Conservation (phyloP, 768 basidiomycete genomes). For the Gautieria morchelliformis region DNA sequence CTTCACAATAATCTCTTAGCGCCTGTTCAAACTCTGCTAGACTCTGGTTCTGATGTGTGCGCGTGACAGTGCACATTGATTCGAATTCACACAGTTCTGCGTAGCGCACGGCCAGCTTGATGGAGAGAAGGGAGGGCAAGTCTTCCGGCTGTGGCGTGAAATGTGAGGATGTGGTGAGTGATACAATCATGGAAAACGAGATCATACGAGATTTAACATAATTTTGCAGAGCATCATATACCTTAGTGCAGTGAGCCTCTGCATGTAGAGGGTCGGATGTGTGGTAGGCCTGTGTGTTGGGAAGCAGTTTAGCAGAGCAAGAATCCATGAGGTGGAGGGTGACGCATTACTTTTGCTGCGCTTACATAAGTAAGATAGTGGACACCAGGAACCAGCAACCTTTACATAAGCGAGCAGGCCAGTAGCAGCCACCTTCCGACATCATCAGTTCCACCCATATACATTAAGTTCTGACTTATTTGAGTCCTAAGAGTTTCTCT, state of each 20-base stretch:
- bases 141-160: constrained; percentile 68
- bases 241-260: constrained; percentile 77
- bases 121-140: constrained; percentile 72
- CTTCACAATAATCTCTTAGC: constrained; percentile 76
- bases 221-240: constrained; percentile 98
- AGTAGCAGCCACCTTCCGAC: no score
- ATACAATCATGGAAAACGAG: not conserved
- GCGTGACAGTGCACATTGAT: constrained; percentile 90
- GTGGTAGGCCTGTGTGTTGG: constrained; percentile 43
- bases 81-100: constrained; percentile 84
- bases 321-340: constrained; percentile 19
- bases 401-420: no score
- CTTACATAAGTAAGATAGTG: no score
- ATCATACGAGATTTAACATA: constrained; percentile 85
- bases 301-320: constrained; percentile 30
- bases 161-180: not conserved
- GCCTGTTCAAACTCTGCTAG: constrained; percentile 84
- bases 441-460: no score
- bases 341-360: constrained; percentile 11
- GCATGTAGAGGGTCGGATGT: constrained; percentile 47
- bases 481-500: no score
- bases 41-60: constrained; percentile 87
- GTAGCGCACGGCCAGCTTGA: constrained; percentile 85
- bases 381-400: no score
- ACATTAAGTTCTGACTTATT: no score